A percentile compares a stretch with the other conserved stretches of the same genome.
Conservation (phyloP, 495 filamentous ascomycete species). For the Podospora australis region DNA sequence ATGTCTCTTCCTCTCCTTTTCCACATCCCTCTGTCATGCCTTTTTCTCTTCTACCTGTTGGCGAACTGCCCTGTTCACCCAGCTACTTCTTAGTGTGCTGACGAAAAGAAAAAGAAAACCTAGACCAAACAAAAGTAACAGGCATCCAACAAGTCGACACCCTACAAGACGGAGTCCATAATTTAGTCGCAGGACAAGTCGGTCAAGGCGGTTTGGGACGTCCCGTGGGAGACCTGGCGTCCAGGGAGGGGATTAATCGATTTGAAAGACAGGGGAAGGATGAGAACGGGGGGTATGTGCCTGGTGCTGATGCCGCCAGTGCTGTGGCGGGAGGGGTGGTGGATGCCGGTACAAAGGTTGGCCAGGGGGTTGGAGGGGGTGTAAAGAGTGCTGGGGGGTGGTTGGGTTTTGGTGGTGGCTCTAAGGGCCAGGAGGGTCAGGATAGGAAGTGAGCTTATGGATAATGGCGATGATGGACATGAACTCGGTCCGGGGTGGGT, state of each 20-base stretch:
- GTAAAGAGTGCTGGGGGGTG: background rate
- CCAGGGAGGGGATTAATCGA: constrained; percentile 59
- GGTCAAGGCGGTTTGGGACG: constrained; percentile 57
- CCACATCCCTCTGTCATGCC: background rate
- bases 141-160: constrained; percentile 54
- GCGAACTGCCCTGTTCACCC: background rate
- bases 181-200: constrained; percentile 51
- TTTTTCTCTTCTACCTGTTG: background rate
- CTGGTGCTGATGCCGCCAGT: constrained; percentile 1
- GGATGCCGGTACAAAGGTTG: background rate
- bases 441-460: background rate
- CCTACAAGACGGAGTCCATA: constrained; percentile 56
- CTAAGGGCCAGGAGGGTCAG: background rate
- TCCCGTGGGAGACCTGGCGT: constrained; percentile 52
- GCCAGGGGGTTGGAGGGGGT: background rate
- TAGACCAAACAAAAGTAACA: constrained; percentile 61
- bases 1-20: background rate
- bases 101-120: too few relatives aligned
- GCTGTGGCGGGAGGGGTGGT: background rate
- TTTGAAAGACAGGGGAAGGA: constrained; percentile 57
- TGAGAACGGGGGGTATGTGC: constrained; percentile 45
- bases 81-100: too few relatives aligned
- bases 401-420: constrained; percentile 1
- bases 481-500: background rate
- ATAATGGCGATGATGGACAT: background rate